Conservation (phyloP, 768 basidiomycete genomes). For the Suillus cothurnatus region DNA sequence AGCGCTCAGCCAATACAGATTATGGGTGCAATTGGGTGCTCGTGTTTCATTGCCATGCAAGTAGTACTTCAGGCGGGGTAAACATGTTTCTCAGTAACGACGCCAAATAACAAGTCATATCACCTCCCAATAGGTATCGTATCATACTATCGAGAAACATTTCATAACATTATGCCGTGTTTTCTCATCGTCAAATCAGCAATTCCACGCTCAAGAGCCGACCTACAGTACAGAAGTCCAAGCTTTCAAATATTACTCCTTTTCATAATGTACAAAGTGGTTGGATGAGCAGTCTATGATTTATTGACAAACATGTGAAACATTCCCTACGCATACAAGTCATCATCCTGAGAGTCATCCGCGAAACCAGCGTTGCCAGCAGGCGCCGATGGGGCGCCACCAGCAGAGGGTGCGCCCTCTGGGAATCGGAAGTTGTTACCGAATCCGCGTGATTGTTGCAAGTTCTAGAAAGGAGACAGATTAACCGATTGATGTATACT, state of each 20-base stretch:
- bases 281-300: background rate
- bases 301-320: background rate
- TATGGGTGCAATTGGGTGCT: conserved; percentile 23
- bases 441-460: conserved; percentile 90
- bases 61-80: conserved; percentile 21
- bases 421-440: conserved; percentile 99
- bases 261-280: conserved; percentile 10
- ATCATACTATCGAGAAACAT: background rate
- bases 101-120: background rate
- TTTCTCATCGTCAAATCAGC: conserved; percentile 13
- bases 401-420: conserved; percentile 52
- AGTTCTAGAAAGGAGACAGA: conserved; percentile 53
- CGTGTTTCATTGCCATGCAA: conserved; percentile 30
- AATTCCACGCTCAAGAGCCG: conserved; percentile 6
- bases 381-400: conserved; percentile 40
- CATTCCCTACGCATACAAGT: conserved; percentile 73
- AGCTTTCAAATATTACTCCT: conserved; percentile 2
- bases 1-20: conserved; percentile 16
- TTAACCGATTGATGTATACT: conserved; percentile 9
- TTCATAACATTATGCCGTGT: conserved; percentile 17
- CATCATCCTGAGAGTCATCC: conserved; percentile 88
- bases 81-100: background rate
- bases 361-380: conserved; percentile 78
- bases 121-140: conserved; percentile 19
- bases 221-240: background rate